Evolutionary conservation across 75 land plant species (phyloP), one percentile per base, ranked within the genome.

Genomic region (Ceratopteris richardii): DNA sequence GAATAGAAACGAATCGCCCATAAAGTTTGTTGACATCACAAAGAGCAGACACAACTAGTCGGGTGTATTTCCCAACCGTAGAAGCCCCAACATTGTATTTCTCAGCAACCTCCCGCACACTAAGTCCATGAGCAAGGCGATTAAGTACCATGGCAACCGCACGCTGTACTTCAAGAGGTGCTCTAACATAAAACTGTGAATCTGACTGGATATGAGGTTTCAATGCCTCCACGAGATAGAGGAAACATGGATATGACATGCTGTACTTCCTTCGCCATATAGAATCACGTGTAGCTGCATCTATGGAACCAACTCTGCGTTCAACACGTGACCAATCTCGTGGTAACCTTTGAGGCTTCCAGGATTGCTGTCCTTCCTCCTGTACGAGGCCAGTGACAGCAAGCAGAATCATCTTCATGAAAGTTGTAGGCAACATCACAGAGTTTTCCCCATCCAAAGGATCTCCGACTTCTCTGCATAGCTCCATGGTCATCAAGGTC

Each of bases 1-100:
- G 75, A 14, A 67, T 68, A 20, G 52, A 63, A 19, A 72, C 72
- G 59, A 58, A 72, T 31, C 70, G 61, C 29, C 74, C 71, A 54
- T 68, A 72, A 22, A 72, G 72, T 57, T 66, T 67, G 31, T 37
- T 42, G 9, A 13, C 29, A 37, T 56, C 56, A 7, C 72, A 46
- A 21, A 72, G 64, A 4, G 70, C 37, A 27, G 42, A 22, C 13
- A 73, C 69, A 7, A 69, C 70, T 41, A 69, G 54, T 4, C 36
- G 54, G 25, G 68, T 66, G 48, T 69, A 65, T 37, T 69, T 69
- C 47, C 67, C 50, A 22, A 69, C 68, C 4, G 67, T 69, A 25
- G 67, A 54, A 13, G 72, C 70, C 10, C 72, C 68, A 21, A 69
- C 58, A 18, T 64, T 33, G 26, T 47, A 63, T 23, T 64, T 39